These are phyloP conservation scores for Cruciata laevipes DNA, from an alignment of 257 asterid species.

Conservation along the genomic window DNA sequence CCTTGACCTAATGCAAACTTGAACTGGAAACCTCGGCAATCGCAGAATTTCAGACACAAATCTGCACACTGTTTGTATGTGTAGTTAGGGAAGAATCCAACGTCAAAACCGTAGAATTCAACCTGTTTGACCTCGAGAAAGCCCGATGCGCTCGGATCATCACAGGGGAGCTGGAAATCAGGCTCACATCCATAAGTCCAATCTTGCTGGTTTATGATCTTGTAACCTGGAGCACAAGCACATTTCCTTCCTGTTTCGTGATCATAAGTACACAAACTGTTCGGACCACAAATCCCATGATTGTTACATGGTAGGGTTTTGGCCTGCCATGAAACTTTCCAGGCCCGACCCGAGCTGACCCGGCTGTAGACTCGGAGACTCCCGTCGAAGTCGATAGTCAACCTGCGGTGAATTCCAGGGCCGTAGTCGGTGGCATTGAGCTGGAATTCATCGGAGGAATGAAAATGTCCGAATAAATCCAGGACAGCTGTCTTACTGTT, in stretches of 20 bases:
- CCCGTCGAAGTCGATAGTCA: constrained; percentile 30
- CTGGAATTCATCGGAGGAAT: constrained; percentile 14
- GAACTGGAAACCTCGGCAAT: constrained; percentile 38
- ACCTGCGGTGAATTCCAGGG: constrained; percentile 17
- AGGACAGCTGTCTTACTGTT: constrained; percentile 20
- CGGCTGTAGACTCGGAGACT: constrained; percentile 29
- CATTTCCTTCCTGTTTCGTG: constrained; percentile 21
- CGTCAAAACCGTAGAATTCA: constrained; percentile 37
- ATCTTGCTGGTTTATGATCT: constrained; percentile 10
- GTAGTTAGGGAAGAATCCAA: constrained; percentile 14
- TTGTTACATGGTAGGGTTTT: constrained; percentile 12
- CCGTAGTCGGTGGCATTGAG: constrained; percentile 18
- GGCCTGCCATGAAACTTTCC: constrained; percentile 38
- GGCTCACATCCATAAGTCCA: constrained; percentile 38
- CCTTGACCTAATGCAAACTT: background rate
- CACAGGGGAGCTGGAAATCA: constrained; percentile 20
- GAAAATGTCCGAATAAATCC: constrained; percentile 17
- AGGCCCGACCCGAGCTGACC: constrained; percentile 9
- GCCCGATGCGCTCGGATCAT: background rate
- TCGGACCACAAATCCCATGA: constrained; percentile 42
- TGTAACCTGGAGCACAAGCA: constrained; percentile 28
- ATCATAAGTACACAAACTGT: constrained; percentile 25
- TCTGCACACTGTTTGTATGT: constrained; percentile 19
- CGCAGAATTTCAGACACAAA: constrained; percentile 20
- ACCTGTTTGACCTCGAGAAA: constrained; percentile 19